Evolutionary conservation across 129 eudicot species (phyloP), one percentile per base, ranked within the genome.

Genomic region (Artemisia argyi): DNA sequence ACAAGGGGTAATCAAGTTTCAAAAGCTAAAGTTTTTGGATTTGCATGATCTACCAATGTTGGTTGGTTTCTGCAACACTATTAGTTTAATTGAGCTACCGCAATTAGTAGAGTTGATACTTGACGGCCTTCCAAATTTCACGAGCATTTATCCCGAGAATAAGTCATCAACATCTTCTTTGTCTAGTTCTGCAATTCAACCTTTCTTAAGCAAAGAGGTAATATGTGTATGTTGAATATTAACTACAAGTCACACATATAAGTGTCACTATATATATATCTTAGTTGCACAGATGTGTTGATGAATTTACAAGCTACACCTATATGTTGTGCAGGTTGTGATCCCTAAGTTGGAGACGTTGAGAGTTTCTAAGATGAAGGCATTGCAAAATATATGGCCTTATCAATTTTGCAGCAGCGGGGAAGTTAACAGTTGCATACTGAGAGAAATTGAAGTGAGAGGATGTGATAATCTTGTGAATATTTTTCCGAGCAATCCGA

Each of bases 41-140:
- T 46, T 65, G 28, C 0, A 11, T 10, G 16, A 18, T 18, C 32
- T 20, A 65, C 53, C 15, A 46, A 32, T 3, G 16, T 22, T 46
- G 9, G 14, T 2, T 17, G 19, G 56, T 20, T 49, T 20, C 58
- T 67, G 35, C 35, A 8, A 9, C 14, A 15, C 11, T 22, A 17
- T n/a, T 5, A 32, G 15, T 26, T 5, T 0, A 44, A 3, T 61
- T 28, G 3, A 61, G 12, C 66, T 61, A 61, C 66, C 66, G 2
- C 66, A 26, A 2, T 15, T 61, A 13, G 17, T 61, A 16, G 28
- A 12, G 46, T 61, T 61, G 66, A 2, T 2, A 2, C 46, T 61
- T 61, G 4, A 4, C n/a, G 8, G 44, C 35, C 66, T 61, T 61
- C 66, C 66, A 61, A 61, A 61, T 12, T 28, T 61, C 35, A 61